Evolutionary conservation across 2,329 filamentous ascomycete species (phyloP).

Genomic region (Aureobasidium sp.): DNA sequence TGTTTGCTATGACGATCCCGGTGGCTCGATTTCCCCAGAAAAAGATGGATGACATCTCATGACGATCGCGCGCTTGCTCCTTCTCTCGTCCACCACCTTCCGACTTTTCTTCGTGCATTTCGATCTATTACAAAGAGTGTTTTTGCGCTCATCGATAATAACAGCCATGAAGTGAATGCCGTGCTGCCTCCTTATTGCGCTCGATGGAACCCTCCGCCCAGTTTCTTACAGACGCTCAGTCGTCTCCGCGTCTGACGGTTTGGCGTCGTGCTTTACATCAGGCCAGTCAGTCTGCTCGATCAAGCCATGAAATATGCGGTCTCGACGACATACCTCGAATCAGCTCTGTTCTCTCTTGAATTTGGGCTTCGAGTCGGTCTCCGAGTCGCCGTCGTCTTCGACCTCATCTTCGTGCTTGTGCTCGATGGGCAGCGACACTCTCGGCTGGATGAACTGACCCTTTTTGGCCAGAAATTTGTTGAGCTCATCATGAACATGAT

Average conservation of each 20-base stretch:
- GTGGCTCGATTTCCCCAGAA: background rate
- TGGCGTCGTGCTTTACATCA: background rate
- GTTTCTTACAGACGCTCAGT: background rate
- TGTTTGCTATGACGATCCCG: constrained; percentile 7
- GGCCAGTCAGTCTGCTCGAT: background rate
- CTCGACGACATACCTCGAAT: no score
- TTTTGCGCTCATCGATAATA: background rate
- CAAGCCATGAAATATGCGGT: no score
- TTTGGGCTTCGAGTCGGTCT: no score
- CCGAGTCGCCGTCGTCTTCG: no score
- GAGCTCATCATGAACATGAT: background rate
- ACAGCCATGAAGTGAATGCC: no score
- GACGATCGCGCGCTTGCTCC: background rate
- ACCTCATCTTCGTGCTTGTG: no score
- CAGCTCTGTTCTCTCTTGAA: no score
- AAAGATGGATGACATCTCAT: background rate
- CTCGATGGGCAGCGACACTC: background rate
- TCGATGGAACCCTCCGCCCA: background rate
- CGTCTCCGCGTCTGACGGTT: background rate
- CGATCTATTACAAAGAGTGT: background rate
- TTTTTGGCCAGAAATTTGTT: background rate
- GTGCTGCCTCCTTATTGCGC: background rate
- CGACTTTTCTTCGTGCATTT: background rate
- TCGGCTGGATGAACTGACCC: background rate
- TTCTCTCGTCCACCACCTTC: background rate